A percentile compares a stretch with the other conserved stretches of the same genome.
phyloP scores from a whole-genome alignment of 371 early-diverging fungal species.

The Apophysomyces trapeziformis region DNA sequence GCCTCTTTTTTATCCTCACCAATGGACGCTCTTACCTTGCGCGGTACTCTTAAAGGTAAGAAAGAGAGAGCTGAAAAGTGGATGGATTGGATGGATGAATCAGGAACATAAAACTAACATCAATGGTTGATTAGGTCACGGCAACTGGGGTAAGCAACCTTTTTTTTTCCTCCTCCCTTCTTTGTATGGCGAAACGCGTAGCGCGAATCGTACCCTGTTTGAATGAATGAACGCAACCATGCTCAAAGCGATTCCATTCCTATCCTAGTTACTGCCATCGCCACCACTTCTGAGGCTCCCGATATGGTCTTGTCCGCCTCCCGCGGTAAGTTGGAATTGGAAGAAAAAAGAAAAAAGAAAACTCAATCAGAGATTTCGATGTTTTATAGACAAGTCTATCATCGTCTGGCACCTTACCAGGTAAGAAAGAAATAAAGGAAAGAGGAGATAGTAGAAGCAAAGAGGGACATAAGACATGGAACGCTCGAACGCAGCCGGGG shows the following conservation, averaged over 20 bases:
- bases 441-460: no score
- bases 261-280: constrained; percentile 84
- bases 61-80: neutral
- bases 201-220: neutral
- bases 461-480: no score
- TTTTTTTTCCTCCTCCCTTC: no score
- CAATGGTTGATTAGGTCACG: constrained; percentile 36
- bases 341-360: neutral
- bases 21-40: constrained; percentile 63
- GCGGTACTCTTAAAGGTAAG: constrained; percentile 58
- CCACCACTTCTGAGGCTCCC: constrained; percentile 92
- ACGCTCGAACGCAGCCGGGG: no score
- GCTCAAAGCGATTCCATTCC: neutral
- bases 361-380: neutral
- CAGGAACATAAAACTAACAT: constrained; percentile 8
- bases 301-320: constrained; percentile 94
- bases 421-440: constrained; percentile 18
- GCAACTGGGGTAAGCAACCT: constrained; percentile 45
- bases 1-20: constrained; percentile 47
- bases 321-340: constrained; percentile 70
- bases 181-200: neutral
- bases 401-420: constrained; percentile 92
- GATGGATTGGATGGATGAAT: constrained; percentile 24
- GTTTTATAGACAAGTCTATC: constrained; percentile 81
- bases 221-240: neutral